Evolutionary conservation across 2,329 filamentous ascomycete genomes (phyloP).

Genomic region (Diaporthe caulivora): DNA sequence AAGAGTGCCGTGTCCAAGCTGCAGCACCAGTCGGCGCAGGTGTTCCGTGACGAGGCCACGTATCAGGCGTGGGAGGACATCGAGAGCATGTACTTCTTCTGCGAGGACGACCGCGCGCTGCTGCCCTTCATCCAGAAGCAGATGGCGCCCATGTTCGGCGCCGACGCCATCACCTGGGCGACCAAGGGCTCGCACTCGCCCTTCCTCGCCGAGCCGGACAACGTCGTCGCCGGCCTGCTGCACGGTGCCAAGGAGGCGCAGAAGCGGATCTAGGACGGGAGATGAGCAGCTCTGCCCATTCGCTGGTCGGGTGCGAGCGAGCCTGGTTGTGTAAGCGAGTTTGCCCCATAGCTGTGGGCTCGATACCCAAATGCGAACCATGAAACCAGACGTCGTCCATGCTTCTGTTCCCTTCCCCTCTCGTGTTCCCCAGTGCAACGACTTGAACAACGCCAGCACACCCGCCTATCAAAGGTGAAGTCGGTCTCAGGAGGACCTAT

Average conservation of each 20-base stretch:
- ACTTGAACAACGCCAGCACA: neutral
- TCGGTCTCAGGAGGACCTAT: neutral
- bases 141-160: slow-evolving; percentile 35
- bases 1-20: slow-evolving; percentile 38
- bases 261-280: slow-evolving; percentile 18
- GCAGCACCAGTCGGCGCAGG: slow-evolving; percentile 40
- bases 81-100: slow-evolving; percentile 42
- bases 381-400: neutral
- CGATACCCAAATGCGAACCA: slow-evolving; percentile 19
- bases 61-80: slow-evolving; percentile 44
- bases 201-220: slow-evolving; percentile 40
- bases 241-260: slow-evolving; percentile 32
- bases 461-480: neutral
- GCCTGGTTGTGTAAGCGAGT: slow-evolving; percentile 12
- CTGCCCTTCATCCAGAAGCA: slow-evolving; percentile 36
- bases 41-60: slow-evolving; percentile 40
- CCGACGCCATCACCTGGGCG: slow-evolving; percentile 33
- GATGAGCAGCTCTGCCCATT: neutral
- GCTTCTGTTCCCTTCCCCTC: neutral
- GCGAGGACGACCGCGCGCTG: slow-evolving; percentile 41
- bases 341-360: slow-evolving; percentile 1
- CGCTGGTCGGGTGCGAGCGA: neutral
- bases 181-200: slow-evolving; percentile 40
- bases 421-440: neutral
- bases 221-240: slow-evolving; percentile 35